Evolutionary conservation across 208 protist species (phyloP).

Genomic region (Trypanosoma vivax): DNA sequence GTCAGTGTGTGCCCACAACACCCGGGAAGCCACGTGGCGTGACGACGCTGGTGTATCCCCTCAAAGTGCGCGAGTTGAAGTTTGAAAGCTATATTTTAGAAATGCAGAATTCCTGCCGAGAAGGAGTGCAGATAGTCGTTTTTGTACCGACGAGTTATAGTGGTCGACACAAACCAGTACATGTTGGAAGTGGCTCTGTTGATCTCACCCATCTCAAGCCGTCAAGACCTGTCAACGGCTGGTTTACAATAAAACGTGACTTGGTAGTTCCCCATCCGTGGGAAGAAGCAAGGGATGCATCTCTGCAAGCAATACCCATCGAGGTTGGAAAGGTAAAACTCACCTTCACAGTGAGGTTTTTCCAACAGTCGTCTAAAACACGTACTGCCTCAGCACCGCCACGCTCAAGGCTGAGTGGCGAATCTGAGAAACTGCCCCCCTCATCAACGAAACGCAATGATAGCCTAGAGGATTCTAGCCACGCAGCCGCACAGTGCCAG

Average conservation of each 20-base stretch:
- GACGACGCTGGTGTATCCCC: slow-evolving; percentile 55
- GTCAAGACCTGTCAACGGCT: slow-evolving; percentile 41
- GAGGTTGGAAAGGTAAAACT: slow-evolving; percentile 23
- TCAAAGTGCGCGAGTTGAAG: slow-evolving; percentile 49
- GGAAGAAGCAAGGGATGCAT: background rate
- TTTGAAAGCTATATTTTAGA: slow-evolving; percentile 58
- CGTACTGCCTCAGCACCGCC: background rate
- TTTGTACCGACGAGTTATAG: slow-evolving; percentile 82
- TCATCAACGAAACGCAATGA: no score
- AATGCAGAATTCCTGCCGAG: slow-evolving; percentile 46
- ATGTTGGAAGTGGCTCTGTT: slow-evolving; percentile 58
- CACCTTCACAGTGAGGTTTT: slow-evolving; percentile 34
- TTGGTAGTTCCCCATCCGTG: background rate
- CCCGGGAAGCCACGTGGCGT: slow-evolving; percentile 44
- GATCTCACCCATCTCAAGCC: slow-evolving; percentile 36
- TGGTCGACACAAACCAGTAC: slow-evolving; percentile 37
- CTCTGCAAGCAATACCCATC: background rate
- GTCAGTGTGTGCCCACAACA: slow-evolving; percentile 57
- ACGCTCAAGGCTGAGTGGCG: no score
- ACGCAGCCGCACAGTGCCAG: no score
- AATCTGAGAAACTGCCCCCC: no score
- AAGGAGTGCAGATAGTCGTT: slow-evolving; percentile 64
- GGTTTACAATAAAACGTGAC: slow-evolving; percentile 62
- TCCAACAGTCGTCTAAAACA: slow-evolving; percentile 7
- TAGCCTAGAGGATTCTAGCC: no score